Evolutionary conservation across 345 rosid species (phyloP).

Genomic region (Hibiscus tridactylites): DNA sequence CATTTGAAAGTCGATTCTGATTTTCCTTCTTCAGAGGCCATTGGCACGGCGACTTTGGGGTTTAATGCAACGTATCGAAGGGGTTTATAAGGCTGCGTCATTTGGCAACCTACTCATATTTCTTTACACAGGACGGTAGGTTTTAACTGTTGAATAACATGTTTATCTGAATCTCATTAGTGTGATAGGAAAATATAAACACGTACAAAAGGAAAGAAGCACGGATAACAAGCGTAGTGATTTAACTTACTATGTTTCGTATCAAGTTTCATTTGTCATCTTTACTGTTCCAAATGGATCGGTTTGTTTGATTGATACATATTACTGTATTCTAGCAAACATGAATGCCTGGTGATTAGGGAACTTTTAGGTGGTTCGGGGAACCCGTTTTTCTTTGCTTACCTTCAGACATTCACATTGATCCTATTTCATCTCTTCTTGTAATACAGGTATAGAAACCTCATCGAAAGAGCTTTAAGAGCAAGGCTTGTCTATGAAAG

Average conservation of each 20-base stretch:
- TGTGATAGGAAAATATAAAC: not conserved
- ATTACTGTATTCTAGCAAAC: not conserved
- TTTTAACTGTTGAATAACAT: not conserved
- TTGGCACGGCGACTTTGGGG: conserved; percentile 77
- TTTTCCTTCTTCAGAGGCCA: conserved; percentile 55
- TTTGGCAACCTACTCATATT: conserved; percentile 80
- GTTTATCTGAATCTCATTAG: not conserved
- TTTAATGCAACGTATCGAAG: conserved; percentile 72
- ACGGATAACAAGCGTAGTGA: not conserved
- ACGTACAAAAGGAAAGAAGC: not conserved
- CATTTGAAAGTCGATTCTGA: not conserved
- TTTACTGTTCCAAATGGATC: not conserved
- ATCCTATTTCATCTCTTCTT: conserved; percentile 1
- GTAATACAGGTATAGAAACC: conserved; percentile 76
- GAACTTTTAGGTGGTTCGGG: not conserved
- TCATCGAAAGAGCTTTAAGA: conserved; percentile 74
- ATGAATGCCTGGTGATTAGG: not conserved
- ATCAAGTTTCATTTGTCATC: not conserved
- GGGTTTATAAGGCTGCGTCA: conserved; percentile 86
- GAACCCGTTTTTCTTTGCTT: not conserved
- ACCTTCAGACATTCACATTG: not conserved
- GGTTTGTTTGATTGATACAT: not conserved
- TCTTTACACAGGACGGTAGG: conserved; percentile 88
- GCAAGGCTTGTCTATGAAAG: conserved; percentile 91
- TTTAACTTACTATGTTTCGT: not conserved